phyloP scores from a whole-genome alignment of 495 filamentous ascomycete species.

The Hypoxylon fragiforme region DNA sequence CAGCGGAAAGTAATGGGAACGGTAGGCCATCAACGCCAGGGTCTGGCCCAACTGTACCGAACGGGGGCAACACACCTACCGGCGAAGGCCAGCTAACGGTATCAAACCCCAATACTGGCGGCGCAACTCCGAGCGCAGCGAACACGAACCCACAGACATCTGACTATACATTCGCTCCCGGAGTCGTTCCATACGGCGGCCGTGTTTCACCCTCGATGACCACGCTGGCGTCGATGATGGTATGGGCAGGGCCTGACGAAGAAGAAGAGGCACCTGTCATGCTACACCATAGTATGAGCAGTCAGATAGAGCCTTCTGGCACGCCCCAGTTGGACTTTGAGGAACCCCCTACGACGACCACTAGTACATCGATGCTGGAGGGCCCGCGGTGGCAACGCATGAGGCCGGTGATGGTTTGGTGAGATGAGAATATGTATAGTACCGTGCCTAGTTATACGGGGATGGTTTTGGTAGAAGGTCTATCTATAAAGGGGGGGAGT shows the following conservation, averaged over 20 bases:
- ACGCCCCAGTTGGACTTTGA: conserved; percentile 11
- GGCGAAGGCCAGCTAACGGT: conserved; percentile 18
- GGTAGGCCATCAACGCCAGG: neutral
- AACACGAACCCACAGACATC: conserved; percentile 18
- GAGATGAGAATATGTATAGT: neutral
- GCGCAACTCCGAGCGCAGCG: conserved; percentile 2
- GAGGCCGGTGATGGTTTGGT: conserved; percentile 34
- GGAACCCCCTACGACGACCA: conserved; percentile 9
- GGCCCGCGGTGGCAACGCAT: conserved; percentile 33
- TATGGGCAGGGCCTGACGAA: conserved; percentile 29
- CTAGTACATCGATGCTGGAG: conserved; percentile 8
- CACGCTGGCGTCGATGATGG: conserved; percentile 29
- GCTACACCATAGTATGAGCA: conserved; percentile 11
- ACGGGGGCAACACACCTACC: conserved; percentile 3
- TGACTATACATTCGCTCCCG: conserved; percentile 24
- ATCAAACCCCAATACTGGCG: conserved; percentile 11
- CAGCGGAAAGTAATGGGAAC: conserved; percentile 2
- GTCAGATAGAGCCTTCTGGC: neutral
- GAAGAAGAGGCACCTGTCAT: conserved; percentile 14
- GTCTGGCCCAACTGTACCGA: conserved; percentile 3
- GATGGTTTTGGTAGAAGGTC: too few relatives aligned
- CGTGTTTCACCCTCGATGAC: conserved; percentile 24
- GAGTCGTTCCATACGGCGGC: conserved; percentile 28
- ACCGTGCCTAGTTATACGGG: too few relatives aligned
- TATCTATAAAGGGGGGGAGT: neutral